Evolutionary conservation across 2,329 filamentous ascomycete genomes (phyloP), one percentile per base, ranked within the genome.

Genomic region (Teratosphaeria epicoccoides): DNA sequence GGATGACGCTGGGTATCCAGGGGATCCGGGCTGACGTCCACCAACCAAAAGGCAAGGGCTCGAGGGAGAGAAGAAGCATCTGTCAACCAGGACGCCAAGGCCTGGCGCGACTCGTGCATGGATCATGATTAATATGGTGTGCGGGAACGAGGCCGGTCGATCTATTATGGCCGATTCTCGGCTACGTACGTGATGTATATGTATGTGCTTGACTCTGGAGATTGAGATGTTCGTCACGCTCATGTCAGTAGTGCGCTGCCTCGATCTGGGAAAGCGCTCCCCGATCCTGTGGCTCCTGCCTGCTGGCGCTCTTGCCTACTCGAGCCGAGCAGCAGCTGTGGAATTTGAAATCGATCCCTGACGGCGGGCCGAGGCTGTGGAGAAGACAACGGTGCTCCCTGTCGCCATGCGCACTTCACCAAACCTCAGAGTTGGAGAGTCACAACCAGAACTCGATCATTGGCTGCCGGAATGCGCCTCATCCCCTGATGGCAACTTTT

Each of bases 261-360:
- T 40, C 14, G 10, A 40, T 40, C 14, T 17, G 33, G 33, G n/a
- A 40, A 40, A 17, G 33, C 20, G 33, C 33, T 40, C 33, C 20
- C n/a, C n/a, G 20, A 40, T 40, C 33, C 20, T 20, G 33, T 40
- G 14, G 33, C 17, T 40, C 33, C 33, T 40, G 33, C n/a, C 33
- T 40, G 14, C 33, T 40, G 33, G 33, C 10, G 33, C 17, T 40
- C 33, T 40, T 40, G 33, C 33, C 33, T 17, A 20, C 14, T 17
- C 33, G 44, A 24, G 44, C 44, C n/a, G 44, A n/a, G 44, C 23
- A 46, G 44, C 25, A 17, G 44, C 23, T 17, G 14, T 24, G 44
- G 44, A 24, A 46, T 46, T 46, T 46, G 44, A 46, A 28, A 46
- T 46, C 4, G 20, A 46, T 46, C 44, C 44, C 25, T 46, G 44